Base-by-base conservation (phyloP, 1,284 basidiomycete genomes). In the Sphaerobolus stellatus region DNA sequence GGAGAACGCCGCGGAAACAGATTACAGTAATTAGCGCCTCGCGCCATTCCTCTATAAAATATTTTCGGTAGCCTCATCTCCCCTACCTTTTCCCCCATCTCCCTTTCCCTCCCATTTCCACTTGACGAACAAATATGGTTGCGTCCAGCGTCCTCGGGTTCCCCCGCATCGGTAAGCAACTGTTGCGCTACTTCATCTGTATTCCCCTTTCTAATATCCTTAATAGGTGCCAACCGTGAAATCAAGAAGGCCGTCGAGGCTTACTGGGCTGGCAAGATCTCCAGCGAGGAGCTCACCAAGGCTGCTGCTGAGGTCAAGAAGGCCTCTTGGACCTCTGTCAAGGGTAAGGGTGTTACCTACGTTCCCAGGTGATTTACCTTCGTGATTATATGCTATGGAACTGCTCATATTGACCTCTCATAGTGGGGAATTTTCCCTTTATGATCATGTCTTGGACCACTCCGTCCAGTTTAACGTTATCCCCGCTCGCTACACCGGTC, bases 361-460 rank as follows among this genome's bases (percentile, higher is more conserved):
- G 81, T 99, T 72, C 94, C 97, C 57, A 94, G 93, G 94, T 94
- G 62, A 59, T 82, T 73, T 49, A 47, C 27, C 41, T 7, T 24
- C 5, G 41, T 52, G 49, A 62, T 55, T 53, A 58, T 57, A 65
- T 66, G 54, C 64, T 64, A 47, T 33, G 27, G 18, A 40, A 30
- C 22, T 28, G 18, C 20, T 46, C 31, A 40, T 52, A 38, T n/a
- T 50, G 54, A 59, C 30, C 47, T 53, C 49, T 38, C 62, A 31
- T 66, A 98, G 94, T 67, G 95, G 95, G 69, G 96, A 98, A 70
- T 99, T 98, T 76, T 91, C 96, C 44, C 87, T 99, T 63, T 99
- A 99, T 75, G 97, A 99, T 77, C 94, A 98, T 74, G 93, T 99
- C 68, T 89, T 99, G 66, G 97, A 99, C 78, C 92, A 96, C 76